Percentiles rank a stretch among this genome's conserved stretches.
These are phyloP conservation scores for Geum urbanum DNA, from an alignment of 306 rosid species.

Conservation along the genomic window DNA sequence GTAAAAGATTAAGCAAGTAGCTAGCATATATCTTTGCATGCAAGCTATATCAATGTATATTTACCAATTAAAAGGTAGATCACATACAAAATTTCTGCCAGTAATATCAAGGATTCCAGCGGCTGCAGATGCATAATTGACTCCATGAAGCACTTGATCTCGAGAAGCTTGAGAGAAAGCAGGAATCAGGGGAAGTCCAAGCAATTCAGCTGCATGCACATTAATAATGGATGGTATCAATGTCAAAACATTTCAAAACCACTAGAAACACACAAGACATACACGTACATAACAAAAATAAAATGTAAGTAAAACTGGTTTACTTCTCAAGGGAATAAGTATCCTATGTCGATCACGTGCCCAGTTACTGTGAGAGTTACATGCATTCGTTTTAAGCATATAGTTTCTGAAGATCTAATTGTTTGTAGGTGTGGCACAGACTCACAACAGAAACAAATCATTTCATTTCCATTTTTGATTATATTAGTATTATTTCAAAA, in stretches of 20 bases:
- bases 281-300: neutral
- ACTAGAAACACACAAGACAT: neutral
- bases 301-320: neutral
- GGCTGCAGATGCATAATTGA: slow-evolving; percentile 92
- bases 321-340: no score
- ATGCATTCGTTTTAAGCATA: no score
- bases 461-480: no score
- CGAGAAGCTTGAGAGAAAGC: slow-evolving; percentile 60
- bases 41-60: no score
- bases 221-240: neutral
- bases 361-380: no score
- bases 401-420: no score
- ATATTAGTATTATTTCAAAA: no score
- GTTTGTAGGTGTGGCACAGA: no score
- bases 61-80: neutral
- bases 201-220: slow-evolving; percentile 59
- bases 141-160: slow-evolving; percentile 57
- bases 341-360: no score
- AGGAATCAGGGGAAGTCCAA: slow-evolving; percentile 88
- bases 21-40: no score
- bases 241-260: neutral
- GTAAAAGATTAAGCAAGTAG: neutral
- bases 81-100: slow-evolving; percentile 78
- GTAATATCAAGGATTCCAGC: slow-evolving; percentile 88
- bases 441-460: no score